Evolutionary conservation across 1,139 yeast genomes (phyloP), one percentile per base, ranked within the genome.

Genomic region (Yamadazyma diddensiae): DNA sequence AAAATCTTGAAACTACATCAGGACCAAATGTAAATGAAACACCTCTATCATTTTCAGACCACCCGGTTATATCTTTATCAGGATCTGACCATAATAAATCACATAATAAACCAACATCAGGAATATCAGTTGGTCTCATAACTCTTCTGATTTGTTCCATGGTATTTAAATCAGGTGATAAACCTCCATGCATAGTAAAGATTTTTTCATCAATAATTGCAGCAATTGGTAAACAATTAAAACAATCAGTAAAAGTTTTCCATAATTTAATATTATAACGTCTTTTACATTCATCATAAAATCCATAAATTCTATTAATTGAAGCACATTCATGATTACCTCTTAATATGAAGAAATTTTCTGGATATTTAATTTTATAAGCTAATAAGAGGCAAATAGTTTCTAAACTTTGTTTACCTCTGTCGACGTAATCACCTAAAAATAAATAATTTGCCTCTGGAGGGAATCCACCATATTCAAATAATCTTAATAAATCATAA

Each of bases 261-360:
- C 98, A 92, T 52, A 88, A 81, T 65, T 90, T 92, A 63, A 92
- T 88, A 65, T 88, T 88, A 70, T 87, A 90, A 61, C 98, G 83
- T 71, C 98, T 83, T 65, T 92, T 82, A 66, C 97, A 92, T 24
- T 37, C 41, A 28, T 37, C 41, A 28, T 37, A 37, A 26, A 37
- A 37, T 14, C 41, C 41, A 23, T 92, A 92, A 59, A 92, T 88
- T 69, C 97, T 82, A 65, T 88, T 92, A 57, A 92, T 90, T 30
- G 95, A 84, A 29, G 97, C 97, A 70, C 96, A 87, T 65, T 92
- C 97, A 70, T 90, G 97, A 62, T 90, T 90, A 46, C 97, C 97
- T 70, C 97, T 79, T 47, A 86, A 72, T 52, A 86, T 84, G 68
- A 92, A 92, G 59, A 92, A 90, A 67, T 92, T 92, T 62, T 92